Evolutionary conservation across 2,329 filamentous ascomycete genomes (phyloP).

Genomic region (Fusarium sp.): DNA sequence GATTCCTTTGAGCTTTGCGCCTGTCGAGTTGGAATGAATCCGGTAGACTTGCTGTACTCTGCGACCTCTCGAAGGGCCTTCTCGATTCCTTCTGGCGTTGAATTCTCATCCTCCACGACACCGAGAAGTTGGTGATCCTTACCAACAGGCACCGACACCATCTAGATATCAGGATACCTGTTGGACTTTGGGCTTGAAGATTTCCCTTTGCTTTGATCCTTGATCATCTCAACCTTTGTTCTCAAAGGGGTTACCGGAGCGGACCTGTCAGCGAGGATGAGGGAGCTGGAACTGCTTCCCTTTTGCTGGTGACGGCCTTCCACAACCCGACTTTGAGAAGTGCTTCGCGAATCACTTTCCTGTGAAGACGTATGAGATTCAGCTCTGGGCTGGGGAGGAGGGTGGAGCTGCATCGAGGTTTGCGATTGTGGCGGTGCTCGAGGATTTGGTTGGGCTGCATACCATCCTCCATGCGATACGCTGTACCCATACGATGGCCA

Average conservation of each 20-base stretch:
- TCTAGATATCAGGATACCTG: constrained; percentile 28
- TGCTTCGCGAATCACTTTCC: not conserved
- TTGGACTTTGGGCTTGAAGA: constrained; percentile 1
- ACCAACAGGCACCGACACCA: constrained; percentile 26
- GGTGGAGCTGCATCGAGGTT: not conserved
- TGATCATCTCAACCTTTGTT: constrained; percentile 16
- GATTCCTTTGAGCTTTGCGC: constrained; percentile 18
- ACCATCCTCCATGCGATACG: not conserved
- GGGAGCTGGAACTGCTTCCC: constrained; percentile 5
- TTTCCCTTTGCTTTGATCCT: constrained; percentile 4
- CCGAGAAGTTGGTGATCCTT: constrained; percentile 21
- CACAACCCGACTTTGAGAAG: not conserved
- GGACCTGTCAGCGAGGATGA: not conserved
- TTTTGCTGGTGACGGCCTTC: constrained; percentile 2
- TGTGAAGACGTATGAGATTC: constrained; percentile 3
- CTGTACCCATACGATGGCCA: not conserved
- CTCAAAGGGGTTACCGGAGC: not conserved
- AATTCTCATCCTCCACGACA: constrained; percentile 2
- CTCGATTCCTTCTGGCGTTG: constrained; percentile 8
- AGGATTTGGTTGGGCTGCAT: not conserved
- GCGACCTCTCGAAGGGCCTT: constrained; percentile 21
- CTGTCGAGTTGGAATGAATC: constrained; percentile 35
- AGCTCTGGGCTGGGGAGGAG: not conserved
- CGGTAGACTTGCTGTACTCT: constrained; percentile 19
- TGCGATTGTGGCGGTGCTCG: not conserved